phyloP scores from a whole-genome alignment of 306 rosid species.

The Biancaea sappan region DNA sequence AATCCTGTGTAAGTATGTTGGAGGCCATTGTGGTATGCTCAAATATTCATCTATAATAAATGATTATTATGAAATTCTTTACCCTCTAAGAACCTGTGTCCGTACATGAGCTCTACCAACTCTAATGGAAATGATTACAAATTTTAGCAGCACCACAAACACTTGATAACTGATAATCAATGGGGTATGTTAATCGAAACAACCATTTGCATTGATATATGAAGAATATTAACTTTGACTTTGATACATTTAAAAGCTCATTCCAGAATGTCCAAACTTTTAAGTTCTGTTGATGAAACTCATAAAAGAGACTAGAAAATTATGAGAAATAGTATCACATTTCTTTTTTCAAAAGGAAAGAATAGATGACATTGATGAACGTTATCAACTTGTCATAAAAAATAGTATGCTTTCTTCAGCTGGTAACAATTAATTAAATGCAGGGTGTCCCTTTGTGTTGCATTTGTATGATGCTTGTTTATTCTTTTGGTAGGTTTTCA shows the following conservation, averaged over 20 bases:
- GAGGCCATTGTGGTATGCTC: too few relatives aligned
- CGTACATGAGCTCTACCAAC: neutral
- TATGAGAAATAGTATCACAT: neutral
- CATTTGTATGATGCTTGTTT: slow-evolving; percentile 23
- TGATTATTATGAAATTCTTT: neutral
- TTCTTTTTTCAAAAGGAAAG: neutral
- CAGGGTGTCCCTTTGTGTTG: neutral
- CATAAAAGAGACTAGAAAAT: neutral
- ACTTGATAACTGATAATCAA: neutral
- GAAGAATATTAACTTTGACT: slow-evolving; percentile 8
- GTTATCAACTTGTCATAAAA: slow-evolving; percentile 2
- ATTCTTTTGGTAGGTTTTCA: slow-evolving; percentile 28
- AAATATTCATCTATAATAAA: neutral
- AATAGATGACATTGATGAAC: neutral
- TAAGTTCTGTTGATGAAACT: slow-evolving; percentile 3
- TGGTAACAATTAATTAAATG: slow-evolving; percentile 11
- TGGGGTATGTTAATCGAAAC: neutral
- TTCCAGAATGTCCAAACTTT: neutral
- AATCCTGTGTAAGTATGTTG: too few relatives aligned
- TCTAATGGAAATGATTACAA: neutral
- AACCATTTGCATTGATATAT: slow-evolving; percentile 5
- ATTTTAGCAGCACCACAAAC: neutral
- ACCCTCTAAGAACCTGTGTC: neutral
- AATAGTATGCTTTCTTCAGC: slow-evolving; percentile 4
- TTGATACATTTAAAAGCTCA: neutral